phyloP scores from a whole-genome alignment of 164 flowering plant genomes.

The Houttuynia cordata region DNA sequence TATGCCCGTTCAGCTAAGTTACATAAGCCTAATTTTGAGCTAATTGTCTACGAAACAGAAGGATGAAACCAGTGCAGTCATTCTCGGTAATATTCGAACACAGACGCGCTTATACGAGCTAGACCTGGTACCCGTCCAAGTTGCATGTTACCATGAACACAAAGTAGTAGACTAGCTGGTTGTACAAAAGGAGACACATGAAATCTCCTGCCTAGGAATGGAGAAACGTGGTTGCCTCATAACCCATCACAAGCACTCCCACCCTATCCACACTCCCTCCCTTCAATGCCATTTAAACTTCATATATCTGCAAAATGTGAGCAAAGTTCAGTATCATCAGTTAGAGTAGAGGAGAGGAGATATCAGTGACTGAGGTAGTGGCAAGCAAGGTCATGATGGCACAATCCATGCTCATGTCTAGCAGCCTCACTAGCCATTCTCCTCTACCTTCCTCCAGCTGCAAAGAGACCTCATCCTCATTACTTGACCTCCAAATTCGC shows the following conservation, averaged over 20 bases:
- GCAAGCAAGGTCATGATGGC: slow-evolving; percentile 56
- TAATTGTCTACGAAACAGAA: too few species aligned
- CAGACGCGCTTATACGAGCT: too few species aligned
- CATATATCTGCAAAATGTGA: not conserved
- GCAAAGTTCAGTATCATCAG: too few species aligned
- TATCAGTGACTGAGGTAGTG: not conserved
- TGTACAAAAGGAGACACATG: not conserved
- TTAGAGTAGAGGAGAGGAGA: too few species aligned
- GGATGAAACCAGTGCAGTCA: too few species aligned
- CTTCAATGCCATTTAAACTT: not conserved
- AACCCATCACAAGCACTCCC: not conserved
- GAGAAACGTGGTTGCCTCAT: not conserved
- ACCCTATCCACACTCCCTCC: not conserved
- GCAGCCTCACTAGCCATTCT: slow-evolving; percentile 1
- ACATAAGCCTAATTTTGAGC: too few species aligned
- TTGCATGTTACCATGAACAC: not conserved
- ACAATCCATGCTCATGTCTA: slow-evolving; percentile 59
- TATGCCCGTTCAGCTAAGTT: too few species aligned
- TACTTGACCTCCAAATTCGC: slow-evolving; percentile 26
- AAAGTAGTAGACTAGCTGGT: not conserved
- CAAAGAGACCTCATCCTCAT: slow-evolving; percentile 17
- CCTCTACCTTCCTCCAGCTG: slow-evolving; percentile 14
- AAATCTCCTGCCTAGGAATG: not conserved
- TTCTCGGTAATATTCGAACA: too few species aligned
- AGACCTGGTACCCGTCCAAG: too few species aligned